phyloP scores from a whole-genome alignment of 1,284 basidiomycete genomes.

The Sparassis latifolia region DNA sequence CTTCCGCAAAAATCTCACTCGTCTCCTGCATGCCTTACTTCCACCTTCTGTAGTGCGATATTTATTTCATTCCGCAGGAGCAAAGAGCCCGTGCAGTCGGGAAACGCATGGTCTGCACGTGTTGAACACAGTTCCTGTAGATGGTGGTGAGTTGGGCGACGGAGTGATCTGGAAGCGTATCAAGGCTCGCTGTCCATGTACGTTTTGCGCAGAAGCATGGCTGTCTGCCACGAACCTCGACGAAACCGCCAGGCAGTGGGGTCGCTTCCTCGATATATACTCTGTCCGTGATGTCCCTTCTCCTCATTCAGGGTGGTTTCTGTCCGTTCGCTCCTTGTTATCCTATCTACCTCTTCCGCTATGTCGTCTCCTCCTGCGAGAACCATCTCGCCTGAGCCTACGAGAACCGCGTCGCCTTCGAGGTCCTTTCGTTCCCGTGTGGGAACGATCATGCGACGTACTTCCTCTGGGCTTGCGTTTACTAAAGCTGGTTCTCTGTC shows the following conservation, averaged over 20 bases:
- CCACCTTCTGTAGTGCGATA: too few species aligned
- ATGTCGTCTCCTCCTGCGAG: neutral
- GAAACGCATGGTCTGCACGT: too few species aligned
- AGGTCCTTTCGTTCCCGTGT: conserved; percentile 27
- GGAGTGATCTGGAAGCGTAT: conserved; percentile 12
- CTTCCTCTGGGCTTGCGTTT: conserved; percentile 39
- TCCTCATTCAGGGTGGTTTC: conserved; percentile 13
- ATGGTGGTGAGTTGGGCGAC: neutral
- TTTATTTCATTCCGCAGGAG: too few species aligned
- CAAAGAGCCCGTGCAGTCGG: too few species aligned
- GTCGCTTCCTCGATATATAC: conserved; percentile 20
- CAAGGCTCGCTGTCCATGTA: conserved; percentile 19
- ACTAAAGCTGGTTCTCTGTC: conserved; percentile 25
- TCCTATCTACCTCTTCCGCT: neutral
- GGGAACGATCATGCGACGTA: conserved; percentile 42
- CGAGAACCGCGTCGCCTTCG: conserved; percentile 17
- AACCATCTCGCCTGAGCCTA: neutral
- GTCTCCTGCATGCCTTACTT: too few species aligned
- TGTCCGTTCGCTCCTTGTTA: conserved; percentile 7
- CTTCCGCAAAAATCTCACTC: too few species aligned
- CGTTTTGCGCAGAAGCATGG: conserved; percentile 15
- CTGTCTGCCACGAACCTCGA: conserved; percentile 21
- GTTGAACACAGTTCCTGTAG: too few species aligned
- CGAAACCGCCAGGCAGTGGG: conserved; percentile 22
- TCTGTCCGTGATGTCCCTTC: conserved; percentile 4